Percentiles rank a stretch among this genome's conserved stretches.
phyloP scores from a whole-genome alignment of 441 rosid species.

The Pelargonium australe region DNA sequence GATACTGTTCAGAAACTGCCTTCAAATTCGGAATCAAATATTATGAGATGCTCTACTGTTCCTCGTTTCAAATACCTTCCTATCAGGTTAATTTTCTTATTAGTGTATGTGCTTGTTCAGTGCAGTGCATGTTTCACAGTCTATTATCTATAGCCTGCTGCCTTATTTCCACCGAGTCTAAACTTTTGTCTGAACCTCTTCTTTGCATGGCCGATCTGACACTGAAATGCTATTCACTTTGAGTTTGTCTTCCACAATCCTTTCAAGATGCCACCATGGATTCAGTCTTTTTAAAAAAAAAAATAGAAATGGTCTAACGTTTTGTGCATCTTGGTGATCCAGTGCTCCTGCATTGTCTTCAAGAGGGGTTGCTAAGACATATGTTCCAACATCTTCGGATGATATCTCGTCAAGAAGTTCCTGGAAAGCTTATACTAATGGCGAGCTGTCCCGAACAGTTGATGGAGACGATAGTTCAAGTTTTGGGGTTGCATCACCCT shows the following conservation, averaged over 20 bases:
- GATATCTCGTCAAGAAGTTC: conserved; percentile 50
- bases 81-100: conserved; percentile 46
- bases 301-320: not conserved
- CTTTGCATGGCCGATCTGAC: not conserved
- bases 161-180: not conserved
- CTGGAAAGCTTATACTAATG: conserved; percentile 58
- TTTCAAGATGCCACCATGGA: not conserved
- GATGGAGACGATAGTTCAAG: conserved; percentile 59
- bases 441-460: conserved; percentile 53
- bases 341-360: conserved; percentile 85
- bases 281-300: not conserved
- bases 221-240: not conserved
- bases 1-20: conserved; percentile 84
- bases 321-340: conserved; percentile 13
- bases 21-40: conserved; percentile 80
- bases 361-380: conserved; percentile 52
- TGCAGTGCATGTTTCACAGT: conserved; percentile 8
- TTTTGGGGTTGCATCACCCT: conserved; percentile 78
- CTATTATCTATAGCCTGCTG: not conserved
- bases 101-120: conserved; percentile 3
- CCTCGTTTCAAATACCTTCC: conserved; percentile 98
- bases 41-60: conserved; percentile 84
- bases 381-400: conserved; percentile 41
- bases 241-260: not conserved
- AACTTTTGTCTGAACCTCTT: not conserved